Evolutionary conservation across 192 early-diverging fungal genomes (phyloP), one percentile per base, ranked within the genome.

Genomic region (Coemansia aciculifera): DNA sequence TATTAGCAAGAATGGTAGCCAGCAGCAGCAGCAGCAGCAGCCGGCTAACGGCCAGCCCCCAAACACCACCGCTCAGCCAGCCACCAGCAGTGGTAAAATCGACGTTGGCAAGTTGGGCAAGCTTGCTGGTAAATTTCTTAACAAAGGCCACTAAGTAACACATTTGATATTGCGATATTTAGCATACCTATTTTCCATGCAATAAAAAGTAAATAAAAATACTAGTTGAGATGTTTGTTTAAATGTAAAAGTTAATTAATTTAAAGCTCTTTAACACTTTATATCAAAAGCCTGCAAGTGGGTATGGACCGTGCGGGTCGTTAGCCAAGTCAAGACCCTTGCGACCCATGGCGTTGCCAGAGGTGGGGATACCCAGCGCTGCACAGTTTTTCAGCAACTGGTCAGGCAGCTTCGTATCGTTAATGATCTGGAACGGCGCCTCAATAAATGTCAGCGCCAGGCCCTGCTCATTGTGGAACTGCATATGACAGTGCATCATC

Each of bases 401-500:
- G 48, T 75, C 73, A 7, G 88, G 89, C 56, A 90, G 77, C 19
- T 46, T 66, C 21, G 72, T 74, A 49, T 67, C 68, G 11, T 84
- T 67, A 48, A 84, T 76, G 38, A 87, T 80, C 44, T 78, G 37
- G 62, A 78, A 85, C 31, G 92, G 90, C 23, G 90, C 88, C 73
- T 91, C 90, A 63, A 93, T 73, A 70, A 95, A 79, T 2, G 84
- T 81, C 37, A 86, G 72, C 10, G 86, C 88, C 62, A 95, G 84
- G 63, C 94, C 94, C 56, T 89, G 81, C 57, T 88, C 86, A 32
- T 90, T 74, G 64, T 85, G 82, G 73, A 71, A 86, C 64, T 79
- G 68, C 74, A 77, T 82, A 77, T 94, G 94, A 77, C 93, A 96
- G 78, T 94, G 94, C 83, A 94, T 87, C 51, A 91, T 68, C 93